Base-by-base conservation (phyloP, 2,329 filamentous ascomycete genomes). In the Ilyonectria sp. region DNA sequence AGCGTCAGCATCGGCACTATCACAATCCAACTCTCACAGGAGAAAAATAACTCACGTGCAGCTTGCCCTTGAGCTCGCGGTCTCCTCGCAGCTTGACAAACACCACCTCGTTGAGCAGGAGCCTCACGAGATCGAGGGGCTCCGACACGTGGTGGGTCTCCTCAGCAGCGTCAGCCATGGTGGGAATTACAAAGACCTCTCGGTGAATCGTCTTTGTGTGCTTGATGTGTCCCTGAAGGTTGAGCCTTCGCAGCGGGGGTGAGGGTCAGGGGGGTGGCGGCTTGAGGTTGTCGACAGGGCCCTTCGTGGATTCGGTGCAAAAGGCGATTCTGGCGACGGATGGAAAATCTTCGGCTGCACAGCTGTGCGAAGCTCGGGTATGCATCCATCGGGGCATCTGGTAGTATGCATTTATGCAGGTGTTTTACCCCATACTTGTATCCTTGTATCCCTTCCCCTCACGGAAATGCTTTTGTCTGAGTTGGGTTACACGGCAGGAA, bases 41-140 rank as follows among this genome's bases (percentile, higher is more conserved):
- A 60, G 35, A 46, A 58, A 54, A 21, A 60, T 35, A 10, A 69
- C 92, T 78, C 84, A 98, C 96, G 83, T 99, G 96, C 78, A 99
- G 88, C 78, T 95, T 91, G 71, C 96, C 96, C 84, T 97, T 96
- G 72, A 99, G 87, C 85, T 99, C 96, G 72, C 96, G 90, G 82
- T 99, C 96, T 75, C 96, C 96, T 78, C 96, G 90, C 72, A 99
- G 88, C 89, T 98, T 98, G 74, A 99, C 95, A 82, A 98, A 97
- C 58, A 99, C 96, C 52, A 96, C 90, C 83, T 99, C 96, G 81
- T 98, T 95, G 54, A 99, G 89, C 74, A 95, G 94, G 63, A 99
- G 90, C 75, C 95, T 94, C 74, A 99, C 96, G 47, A 99, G 91
- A 82, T 98, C 96, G 78, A 99, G 92, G 62, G 97, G 95, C 85